Evolutionary conservation across 2,329 filamentous ascomycete genomes (phyloP).

Genomic region (Aspergillus aculeatinus): DNA sequence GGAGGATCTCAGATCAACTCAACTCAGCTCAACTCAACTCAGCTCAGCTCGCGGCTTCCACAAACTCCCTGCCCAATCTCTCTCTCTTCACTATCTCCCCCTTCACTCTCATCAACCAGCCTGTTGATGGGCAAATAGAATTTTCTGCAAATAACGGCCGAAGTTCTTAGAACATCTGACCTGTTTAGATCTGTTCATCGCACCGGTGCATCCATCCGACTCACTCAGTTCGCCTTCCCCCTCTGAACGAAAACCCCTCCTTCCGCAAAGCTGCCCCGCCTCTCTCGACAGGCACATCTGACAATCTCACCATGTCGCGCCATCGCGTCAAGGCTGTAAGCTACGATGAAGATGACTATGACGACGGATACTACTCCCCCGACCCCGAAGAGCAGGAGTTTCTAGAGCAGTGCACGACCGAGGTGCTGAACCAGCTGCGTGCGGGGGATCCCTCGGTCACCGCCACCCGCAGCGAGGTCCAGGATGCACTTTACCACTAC

Average conservation of each 20-base stretch:
- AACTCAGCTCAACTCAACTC: neutral
- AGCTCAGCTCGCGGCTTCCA: neutral
- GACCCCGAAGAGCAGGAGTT: slow-evolving; percentile 51
- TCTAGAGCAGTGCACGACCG: slow-evolving; percentile 65
- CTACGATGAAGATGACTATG: slow-evolving; percentile 45
- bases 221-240: neutral
- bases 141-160: neutral
- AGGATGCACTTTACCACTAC: slow-evolving; percentile 92
- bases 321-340: slow-evolving; percentile 47
- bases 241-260: neutral
- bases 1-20: slow-evolving; percentile 8
- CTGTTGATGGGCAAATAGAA: neutral
- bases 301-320: slow-evolving; percentile 41
- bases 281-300: neutral
- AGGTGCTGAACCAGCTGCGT: slow-evolving; percentile 67
- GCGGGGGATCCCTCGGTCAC: slow-evolving; percentile 57
- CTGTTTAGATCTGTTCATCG: neutral
- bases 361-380: slow-evolving; percentile 43
- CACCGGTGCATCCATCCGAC: neutral
- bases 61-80: slow-evolving; percentile 6
- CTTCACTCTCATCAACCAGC: neutral
- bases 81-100: neutral
- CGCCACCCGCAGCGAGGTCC: slow-evolving; percentile 69
- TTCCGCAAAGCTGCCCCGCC: slow-evolving; percentile 5
- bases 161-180: neutral